Percentiles rank a stretch among this genome's conserved stretches.
These are phyloP conservation scores for Xylaria hypoxylon DNA, from an alignment of 2,329 filamentous ascomycete species.

Conservation along the genomic window DNA sequence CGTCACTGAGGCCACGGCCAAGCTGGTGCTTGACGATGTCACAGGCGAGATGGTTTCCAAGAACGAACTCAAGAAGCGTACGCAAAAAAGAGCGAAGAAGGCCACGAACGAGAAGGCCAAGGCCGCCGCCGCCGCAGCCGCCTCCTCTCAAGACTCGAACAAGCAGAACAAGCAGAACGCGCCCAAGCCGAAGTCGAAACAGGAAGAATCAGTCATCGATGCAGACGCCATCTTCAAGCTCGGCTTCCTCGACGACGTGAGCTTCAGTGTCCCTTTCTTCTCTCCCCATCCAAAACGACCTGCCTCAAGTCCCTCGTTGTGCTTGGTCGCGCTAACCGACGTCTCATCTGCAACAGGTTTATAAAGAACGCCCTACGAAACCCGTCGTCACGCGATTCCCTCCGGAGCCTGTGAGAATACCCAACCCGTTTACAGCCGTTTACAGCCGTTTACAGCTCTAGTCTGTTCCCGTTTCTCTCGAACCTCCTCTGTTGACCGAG, in stretches of 20 bases:
- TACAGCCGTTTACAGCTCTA: too few relatives aligned
- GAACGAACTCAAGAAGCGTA: conserved; percentile 71
- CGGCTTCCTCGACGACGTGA: conserved; percentile 78
- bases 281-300: too few relatives aligned
- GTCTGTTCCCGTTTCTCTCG: not conserved
- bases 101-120: conserved; percentile 65
- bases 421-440: too few relatives aligned
- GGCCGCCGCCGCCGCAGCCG: conserved; percentile 47
- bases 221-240: conserved; percentile 81
- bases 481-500: not conserved
- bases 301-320: too few relatives aligned
- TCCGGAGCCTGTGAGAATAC: conserved; percentile 71
- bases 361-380: conserved; percentile 72
- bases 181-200: conserved; percentile 60
- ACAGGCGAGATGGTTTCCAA: conserved; percentile 75
- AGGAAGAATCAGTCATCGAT: conserved; percentile 60
- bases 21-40: conserved; percentile 71
- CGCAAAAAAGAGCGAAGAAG: conserved; percentile 69
- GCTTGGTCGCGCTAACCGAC: conserved; percentile 2
- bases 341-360: conserved; percentile 50
- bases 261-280: not conserved
- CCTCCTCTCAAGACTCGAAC: conserved; percentile 38
- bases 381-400: conserved; percentile 79
- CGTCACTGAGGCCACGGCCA: conserved; percentile 60
- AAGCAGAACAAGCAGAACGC: conserved; percentile 40